Base-by-base conservation (phyloP, 2,329 filamentous ascomycete species). In the Hypoxylon sp. region DNA sequence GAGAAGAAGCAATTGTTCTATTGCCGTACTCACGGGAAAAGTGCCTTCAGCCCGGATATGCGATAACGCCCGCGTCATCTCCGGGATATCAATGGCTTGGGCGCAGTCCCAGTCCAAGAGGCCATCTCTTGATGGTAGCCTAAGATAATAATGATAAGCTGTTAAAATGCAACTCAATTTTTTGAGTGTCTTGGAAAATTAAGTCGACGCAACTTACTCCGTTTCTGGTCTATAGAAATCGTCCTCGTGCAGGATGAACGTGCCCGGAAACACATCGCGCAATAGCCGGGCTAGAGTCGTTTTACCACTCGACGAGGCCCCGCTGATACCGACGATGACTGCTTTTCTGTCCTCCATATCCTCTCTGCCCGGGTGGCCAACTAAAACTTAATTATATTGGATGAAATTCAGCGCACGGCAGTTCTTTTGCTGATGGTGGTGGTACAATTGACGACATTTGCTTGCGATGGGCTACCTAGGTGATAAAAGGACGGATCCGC, bases 51-150 rank as follows among this genome's bases (percentile, higher is more conserved):
- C 69, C 48, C 87, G 89, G 70, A 97, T 91, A 73, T 95, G 86
- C 43, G 80, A 73, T 6, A 99, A 83, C 0, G 91, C 86, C 4
- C 83, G 78, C 15, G 85, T 81, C 75, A 98, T 89, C 53, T 85
- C 84, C 0, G 85, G 81, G 26, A 97, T 83, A 68, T 94, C 86
- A 57, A 99, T 81, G 7, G 94, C 85, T 67, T 89, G 91, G 15
- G 92, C 82, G 71, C 94, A 97, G 78, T 99, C 95, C 94, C 95
- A 98, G 79, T 99, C 94, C 67, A 91, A 82, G 11, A 97, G 80
- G 13, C 84, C 87, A 62, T 88, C 72, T 67, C 80, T 86, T 17
- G 75, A 78, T 4, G 87, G 87, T 2, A 89, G 77, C 60, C 86
- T 88, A 51, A 15, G 19, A 11, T 19, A 4, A 15, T 4, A n/a